These are phyloP conservation scores for Allium sativum DNA, from an alignment of 106 monocot species.

Conservation along the genomic window DNA sequence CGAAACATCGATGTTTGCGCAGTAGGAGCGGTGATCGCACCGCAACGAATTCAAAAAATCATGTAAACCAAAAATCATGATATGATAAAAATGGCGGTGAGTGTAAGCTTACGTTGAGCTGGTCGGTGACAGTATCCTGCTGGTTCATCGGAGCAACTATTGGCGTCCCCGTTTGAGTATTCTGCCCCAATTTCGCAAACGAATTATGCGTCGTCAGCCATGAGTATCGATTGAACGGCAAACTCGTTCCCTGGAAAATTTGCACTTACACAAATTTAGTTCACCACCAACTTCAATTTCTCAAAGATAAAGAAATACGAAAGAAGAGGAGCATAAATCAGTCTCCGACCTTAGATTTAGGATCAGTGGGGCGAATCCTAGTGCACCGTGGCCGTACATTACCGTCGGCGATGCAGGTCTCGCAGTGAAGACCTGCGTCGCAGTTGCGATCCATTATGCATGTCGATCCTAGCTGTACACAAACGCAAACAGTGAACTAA, in stretches of 20 bases:
- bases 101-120: constrained; percentile 26
- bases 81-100: not conserved
- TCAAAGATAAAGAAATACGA: too few species aligned
- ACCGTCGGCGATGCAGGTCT: constrained; percentile 19
- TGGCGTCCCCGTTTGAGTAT: constrained; percentile 17
- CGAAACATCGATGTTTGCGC: not conserved
- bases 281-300: too few species aligned
- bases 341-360: constrained; percentile 12
- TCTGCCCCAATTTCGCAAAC: constrained; percentile 27
- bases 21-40: not conserved
- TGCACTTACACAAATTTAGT: not conserved
- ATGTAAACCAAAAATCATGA: too few species aligned
- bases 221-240: constrained; percentile 71
- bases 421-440: constrained; percentile 20
- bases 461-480: constrained; percentile 7
- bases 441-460: constrained; percentile 18
- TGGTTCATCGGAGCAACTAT: constrained; percentile 30
- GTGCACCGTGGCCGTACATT: constrained; percentile 15
- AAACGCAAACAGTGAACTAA: not conserved
- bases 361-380: constrained; percentile 10
- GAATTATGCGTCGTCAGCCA: constrained; percentile 95
- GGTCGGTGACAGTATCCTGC: constrained; percentile 40
- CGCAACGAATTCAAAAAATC: not conserved
- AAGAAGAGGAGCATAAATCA: not conserved
- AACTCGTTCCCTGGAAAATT: constrained; percentile 23